Conservation (phyloP, 441 rosid species). For the Populus tomentosa region DNA sequence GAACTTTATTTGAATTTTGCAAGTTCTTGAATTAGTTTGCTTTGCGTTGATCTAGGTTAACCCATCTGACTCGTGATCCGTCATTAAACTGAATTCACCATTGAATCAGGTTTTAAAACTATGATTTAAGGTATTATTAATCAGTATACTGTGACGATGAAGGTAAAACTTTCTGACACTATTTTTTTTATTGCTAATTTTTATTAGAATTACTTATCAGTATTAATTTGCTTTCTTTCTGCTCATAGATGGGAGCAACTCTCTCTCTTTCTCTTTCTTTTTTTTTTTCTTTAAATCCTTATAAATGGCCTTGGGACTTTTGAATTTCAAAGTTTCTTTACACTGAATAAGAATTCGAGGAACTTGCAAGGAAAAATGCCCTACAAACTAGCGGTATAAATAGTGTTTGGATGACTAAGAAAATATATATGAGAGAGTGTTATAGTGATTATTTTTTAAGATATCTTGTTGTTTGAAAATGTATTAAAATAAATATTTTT, state of each 20-base stretch:
- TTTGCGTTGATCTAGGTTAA: no score
- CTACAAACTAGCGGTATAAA: background rate
- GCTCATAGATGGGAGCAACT: background rate
- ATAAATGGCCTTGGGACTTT: background rate
- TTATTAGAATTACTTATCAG: no score
- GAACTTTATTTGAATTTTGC: background rate
- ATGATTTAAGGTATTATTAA: background rate
- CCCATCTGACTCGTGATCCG: no score
- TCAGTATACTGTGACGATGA: background rate
- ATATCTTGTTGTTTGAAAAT: no score
- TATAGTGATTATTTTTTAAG: fast-evolving
- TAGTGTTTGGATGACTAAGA: no score
- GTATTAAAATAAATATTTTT: no score
- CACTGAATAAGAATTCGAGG: background rate
- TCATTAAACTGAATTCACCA: fast-evolving
- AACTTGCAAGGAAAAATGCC: background rate
- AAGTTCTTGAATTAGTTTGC: no score
- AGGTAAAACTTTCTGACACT: background rate
- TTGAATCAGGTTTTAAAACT: no score
- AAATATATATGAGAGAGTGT: fast-evolving
- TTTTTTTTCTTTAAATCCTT: no score
- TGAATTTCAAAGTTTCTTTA: background rate
- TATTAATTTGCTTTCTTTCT: background rate
- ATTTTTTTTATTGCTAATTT: background rate
- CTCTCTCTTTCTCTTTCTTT: no score